Evolutionary conservation across 1,284 basidiomycete species (phyloP), one percentile per base, ranked within the genome.

Genomic region (Heterobasidion annosum): DNA sequence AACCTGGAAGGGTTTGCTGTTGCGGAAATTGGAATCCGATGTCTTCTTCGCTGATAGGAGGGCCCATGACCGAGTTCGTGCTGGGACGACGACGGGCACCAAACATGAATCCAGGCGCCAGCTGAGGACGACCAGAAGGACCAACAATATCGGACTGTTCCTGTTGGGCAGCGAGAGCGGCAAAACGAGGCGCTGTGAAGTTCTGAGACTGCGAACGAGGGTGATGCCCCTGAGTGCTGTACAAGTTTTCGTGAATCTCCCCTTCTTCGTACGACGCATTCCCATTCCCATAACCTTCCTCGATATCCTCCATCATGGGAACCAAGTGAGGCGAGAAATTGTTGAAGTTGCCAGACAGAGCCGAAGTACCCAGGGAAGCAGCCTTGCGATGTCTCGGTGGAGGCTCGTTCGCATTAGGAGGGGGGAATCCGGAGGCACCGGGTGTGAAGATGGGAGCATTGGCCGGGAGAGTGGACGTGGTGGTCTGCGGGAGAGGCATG

Each of bases 71-170:
- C 10, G 76, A 70, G 44, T 67, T 68, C 13, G 69, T 65, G 57
- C 70, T 73, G 4, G 63, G 59, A 55, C 74, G 71, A 47, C 80
- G 79, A 63, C 82, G 82, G 50, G 82, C 81, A 51, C 92, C 93
- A 67, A 95, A 95, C 74, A 88, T 91, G 71, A 95, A 95, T 44
- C 78, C 76, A 10, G 92, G 93, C 15, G 91, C 91, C 52, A 96
- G 82, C 66, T 94, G 91, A 34, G 92, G 92, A 56, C 92, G 83
- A 44, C 91, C 89, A 34, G 85, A 81, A 4, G 88, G 85, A n/a
- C 89, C 88, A 44, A 88, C 58, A 34, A 71, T 51, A 55, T 91
- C 87, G 15, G 67, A 70, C 57, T 82, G 59, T 60, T 59, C 55
- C 45, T 74, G 68, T 63, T 89, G 87, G 12, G 86, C 85, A 34